Percentiles rank a stretch among this genome's conserved stretches.
These are phyloP conservation scores for Mycena floridula DNA, from an alignment of 768 basidiomycete genomes.

Conservation along the genomic window DNA sequence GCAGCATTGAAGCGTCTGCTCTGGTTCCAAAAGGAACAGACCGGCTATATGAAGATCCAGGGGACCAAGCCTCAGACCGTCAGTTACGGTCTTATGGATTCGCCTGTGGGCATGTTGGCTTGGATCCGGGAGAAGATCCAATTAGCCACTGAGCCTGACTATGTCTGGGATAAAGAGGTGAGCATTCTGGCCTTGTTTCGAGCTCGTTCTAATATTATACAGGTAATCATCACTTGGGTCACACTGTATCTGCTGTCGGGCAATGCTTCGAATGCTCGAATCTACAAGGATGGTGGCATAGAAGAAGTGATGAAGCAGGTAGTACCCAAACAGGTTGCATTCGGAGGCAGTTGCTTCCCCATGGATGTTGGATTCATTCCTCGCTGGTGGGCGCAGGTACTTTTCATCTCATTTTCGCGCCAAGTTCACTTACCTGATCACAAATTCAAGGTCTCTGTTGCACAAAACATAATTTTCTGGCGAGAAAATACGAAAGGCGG, in stretches of 20 bases:
- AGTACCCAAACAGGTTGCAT: constrained; percentile 22
- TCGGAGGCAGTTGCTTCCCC: constrained; percentile 38
- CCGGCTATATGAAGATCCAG: constrained; percentile 31
- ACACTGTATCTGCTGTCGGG: constrained; percentile 31
- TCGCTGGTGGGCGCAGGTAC: constrained; percentile 32
- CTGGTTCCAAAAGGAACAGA: constrained; percentile 22
- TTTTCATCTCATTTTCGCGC: too few relatives aligned
- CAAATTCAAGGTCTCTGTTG: constrained; percentile 30
- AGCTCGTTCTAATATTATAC: too few relatives aligned
- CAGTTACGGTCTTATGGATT: constrained; percentile 42
- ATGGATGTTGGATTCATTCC: constrained; percentile 29
- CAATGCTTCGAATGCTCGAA: constrained; percentile 26
- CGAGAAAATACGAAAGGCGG: constrained; percentile 35
- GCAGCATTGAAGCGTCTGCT: constrained; percentile 19
- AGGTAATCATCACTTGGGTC: constrained; percentile 29
- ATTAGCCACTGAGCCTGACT: constrained; percentile 14
- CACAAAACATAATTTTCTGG: constrained; percentile 35
- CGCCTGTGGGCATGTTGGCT: constrained; percentile 42
- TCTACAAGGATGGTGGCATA: constrained; percentile 22
- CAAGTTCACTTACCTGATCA: too few relatives aligned
- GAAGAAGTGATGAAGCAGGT: constrained; percentile 13
- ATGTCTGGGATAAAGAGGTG: constrained; percentile 24
- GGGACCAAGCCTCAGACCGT: constrained; percentile 39
- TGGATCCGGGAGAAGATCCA: constrained; percentile 41
- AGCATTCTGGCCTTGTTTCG: too few relatives aligned